Evolutionary conservation across 2,329 filamentous ascomycete genomes (phyloP).

Genomic region (Monosporascus sp.): DNA sequence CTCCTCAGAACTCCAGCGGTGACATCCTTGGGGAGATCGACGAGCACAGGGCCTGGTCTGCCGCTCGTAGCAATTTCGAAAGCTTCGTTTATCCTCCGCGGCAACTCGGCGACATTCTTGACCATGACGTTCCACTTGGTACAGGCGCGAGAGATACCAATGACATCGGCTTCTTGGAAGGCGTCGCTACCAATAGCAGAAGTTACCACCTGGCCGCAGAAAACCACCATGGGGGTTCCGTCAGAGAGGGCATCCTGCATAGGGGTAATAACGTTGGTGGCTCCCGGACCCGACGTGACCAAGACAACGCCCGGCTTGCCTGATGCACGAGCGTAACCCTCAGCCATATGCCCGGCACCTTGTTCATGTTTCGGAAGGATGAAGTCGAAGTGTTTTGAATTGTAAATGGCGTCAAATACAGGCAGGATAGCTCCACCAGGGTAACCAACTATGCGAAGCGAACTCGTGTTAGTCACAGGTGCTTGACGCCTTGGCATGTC

Average conservation of each 20-base stretch:
- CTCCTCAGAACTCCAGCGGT: conserved; percentile 78
- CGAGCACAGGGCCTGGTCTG: conserved; percentile 87
- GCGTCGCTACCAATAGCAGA: conserved; percentile 89
- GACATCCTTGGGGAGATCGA: conserved; percentile 95
- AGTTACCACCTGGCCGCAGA: conserved; percentile 88
- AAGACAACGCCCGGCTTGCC: conserved; percentile 94
- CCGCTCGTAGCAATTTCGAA: conserved; percentile 97
- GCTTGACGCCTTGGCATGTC: neutral
- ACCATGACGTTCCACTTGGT: conserved; percentile 99
- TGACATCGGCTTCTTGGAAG: conserved; percentile 93
- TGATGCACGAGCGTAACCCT: conserved; percentile 90
- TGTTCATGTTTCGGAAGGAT: conserved; percentile 95
- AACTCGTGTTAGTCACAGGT: conserved; percentile 13
- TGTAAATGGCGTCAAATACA: conserved; percentile 98
- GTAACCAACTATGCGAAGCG: conserved; percentile 62
- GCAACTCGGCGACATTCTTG: conserved; percentile 89
- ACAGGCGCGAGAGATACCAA: conserved; percentile 90
- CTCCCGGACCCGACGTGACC: conserved; percentile 93
- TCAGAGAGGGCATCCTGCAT: conserved; percentile 96
- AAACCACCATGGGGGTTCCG: conserved; percentile 93
- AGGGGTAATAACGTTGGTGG: conserved; percentile 93
- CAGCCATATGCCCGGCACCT: conserved; percentile 96
- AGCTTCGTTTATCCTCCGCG: conserved; percentile 91
- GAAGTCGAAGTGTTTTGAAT: conserved; percentile 95
- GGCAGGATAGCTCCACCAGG: conserved; percentile 94